phyloP scores from a whole-genome alignment of 768 basidiomycete species.

The Infundibulicybe gibba region DNA sequence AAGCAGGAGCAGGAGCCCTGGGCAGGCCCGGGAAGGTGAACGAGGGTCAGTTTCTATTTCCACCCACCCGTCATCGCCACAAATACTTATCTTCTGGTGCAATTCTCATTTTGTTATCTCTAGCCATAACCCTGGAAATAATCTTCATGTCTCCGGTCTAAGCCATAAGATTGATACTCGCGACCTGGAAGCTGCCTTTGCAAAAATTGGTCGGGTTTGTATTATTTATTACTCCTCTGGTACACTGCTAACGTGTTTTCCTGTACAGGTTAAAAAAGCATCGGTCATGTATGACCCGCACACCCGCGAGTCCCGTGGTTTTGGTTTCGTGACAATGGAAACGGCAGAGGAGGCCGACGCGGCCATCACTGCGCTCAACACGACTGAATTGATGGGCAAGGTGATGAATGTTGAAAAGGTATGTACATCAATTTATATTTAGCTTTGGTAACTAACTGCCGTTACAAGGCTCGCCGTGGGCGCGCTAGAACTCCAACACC shows the following conservation, averaged over 20 bases:
- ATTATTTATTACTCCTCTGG: neutral
- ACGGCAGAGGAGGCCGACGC: conserved; percentile 87
- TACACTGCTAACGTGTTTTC: neutral
- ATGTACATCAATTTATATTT: conserved; percentile 2
- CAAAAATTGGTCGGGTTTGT: conserved; percentile 82
- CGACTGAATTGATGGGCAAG: conserved; percentile 86
- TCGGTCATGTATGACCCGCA: conserved; percentile 73
- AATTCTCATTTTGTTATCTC: neutral
- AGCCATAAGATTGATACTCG: conserved; percentile 67
- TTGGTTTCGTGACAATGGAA: conserved; percentile 81
- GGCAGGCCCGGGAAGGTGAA: conserved; percentile 36
- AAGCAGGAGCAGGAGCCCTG: conserved; percentile 80
- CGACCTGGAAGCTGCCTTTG: conserved; percentile 85
- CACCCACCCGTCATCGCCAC: neutral
- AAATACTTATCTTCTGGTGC: neutral
- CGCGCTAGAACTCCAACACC: conserved; percentile 92
- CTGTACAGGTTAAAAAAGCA: conserved; percentile 61
- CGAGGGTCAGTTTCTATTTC: conserved; percentile 45
- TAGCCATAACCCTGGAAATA: conserved; percentile 65
- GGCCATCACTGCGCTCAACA: conserved; percentile 80
- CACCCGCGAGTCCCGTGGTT: conserved; percentile 60
- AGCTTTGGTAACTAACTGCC: conserved; percentile 1
- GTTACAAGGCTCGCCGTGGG: conserved; percentile 74
- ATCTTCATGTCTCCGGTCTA: conserved; percentile 59
- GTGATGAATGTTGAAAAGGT: conserved; percentile 88